Percentiles rank a stretch among this genome's conserved stretches.
Conservation (phyloP, 352 stramenopile genomes). For the Phytophthora sojae region DNA sequence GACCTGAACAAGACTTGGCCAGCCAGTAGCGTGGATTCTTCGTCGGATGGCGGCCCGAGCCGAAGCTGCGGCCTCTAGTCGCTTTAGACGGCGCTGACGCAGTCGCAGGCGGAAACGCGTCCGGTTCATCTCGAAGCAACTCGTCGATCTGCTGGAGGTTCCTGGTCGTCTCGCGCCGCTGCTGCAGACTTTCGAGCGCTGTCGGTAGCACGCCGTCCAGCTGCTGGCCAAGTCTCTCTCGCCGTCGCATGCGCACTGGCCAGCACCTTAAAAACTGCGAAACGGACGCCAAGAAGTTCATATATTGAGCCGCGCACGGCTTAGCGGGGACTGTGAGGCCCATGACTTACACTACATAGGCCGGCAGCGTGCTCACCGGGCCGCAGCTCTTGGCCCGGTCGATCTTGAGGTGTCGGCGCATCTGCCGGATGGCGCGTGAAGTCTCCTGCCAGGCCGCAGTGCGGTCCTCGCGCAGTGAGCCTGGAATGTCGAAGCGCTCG, state of each 20-base stretch:
- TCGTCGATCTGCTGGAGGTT: conserved; percentile 39
- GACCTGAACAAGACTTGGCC: conserved; percentile 5
- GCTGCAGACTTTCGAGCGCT: conserved; percentile 28
- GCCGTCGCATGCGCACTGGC: too few species aligned
- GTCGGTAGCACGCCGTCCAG: conserved; percentile 34
- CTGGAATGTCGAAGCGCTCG: conserved; percentile 46
- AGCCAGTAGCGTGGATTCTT: conserved; percentile 27
- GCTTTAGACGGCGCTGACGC: not conserved
- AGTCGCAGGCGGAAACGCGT: not conserved
- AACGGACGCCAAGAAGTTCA: conserved; percentile 16
- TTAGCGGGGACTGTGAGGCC: not conserved
- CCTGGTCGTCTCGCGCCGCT: conserved; percentile 30
- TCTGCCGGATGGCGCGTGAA: conserved; percentile 42
- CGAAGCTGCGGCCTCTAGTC: conserved; percentile 24
- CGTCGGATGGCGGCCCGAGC: conserved; percentile 22
- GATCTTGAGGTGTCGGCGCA: conserved; percentile 47
- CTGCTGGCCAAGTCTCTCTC: not conserved
- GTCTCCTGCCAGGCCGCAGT: conserved; percentile 43
- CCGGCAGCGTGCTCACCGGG: conserved; percentile 34
- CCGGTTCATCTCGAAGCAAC: conserved; percentile 25
- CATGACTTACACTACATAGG: conserved; percentile 38
- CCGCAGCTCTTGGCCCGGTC: conserved; percentile 23
- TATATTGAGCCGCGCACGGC: conserved; percentile 19
- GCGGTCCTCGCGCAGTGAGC: conserved; percentile 39
- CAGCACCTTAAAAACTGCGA: conserved; percentile 2